Evolutionary conservation across 257 asterid species (phyloP).

Genomic region (Solanum chaucha): DNA sequence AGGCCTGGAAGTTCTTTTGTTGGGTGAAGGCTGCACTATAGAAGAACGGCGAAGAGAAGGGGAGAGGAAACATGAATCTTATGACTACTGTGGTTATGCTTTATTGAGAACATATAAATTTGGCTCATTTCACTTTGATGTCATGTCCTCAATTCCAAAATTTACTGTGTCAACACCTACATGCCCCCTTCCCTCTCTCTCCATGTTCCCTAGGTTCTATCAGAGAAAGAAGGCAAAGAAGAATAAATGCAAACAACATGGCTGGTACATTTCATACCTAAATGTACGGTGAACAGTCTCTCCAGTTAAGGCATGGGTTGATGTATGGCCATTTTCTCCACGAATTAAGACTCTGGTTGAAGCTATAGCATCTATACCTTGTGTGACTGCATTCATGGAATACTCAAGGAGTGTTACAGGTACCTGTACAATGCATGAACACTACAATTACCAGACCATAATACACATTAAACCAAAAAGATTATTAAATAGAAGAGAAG

Average conservation of each 20-base stretch:
- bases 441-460: not conserved
- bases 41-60: not conserved
- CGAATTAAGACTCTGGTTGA: slow-evolving; percentile 74
- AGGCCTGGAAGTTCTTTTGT: not conserved
- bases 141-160: not conserved
- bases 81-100: not conserved
- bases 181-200: not conserved
- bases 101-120: not conserved
- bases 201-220: not conserved
- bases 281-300: slow-evolving; percentile 49
- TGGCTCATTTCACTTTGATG: not conserved
- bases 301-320: slow-evolving; percentile 70
- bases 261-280: slow-evolving; percentile 36
- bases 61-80: not conserved
- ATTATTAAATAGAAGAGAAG: not conserved
- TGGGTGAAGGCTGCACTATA: not conserved
- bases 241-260: not conserved
- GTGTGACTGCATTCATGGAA: slow-evolving; percentile 67
- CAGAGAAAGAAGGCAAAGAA: not conserved
- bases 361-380: slow-evolving; percentile 96
- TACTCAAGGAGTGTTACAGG: slow-evolving; percentile 75
- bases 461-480: not conserved
- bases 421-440: slow-evolving; percentile 30
- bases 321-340: slow-evolving; percentile 35
- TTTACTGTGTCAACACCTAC: not conserved